phyloP scores from a whole-genome alignment of 805 yeast genomes.

The Cyberlindnera galapagoensis region DNA sequence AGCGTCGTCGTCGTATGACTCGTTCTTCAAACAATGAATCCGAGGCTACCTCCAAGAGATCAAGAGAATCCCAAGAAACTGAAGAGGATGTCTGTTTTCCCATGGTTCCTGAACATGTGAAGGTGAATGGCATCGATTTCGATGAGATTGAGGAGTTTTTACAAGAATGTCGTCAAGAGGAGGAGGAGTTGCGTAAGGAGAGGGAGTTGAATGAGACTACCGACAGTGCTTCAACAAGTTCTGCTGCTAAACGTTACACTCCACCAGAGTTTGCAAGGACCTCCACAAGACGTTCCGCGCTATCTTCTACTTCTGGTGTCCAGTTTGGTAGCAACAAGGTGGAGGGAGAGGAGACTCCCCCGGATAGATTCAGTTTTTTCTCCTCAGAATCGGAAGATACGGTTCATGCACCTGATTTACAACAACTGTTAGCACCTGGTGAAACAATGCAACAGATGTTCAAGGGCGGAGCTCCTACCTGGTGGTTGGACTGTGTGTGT shows the following conservation, averaged over 20 bases:
- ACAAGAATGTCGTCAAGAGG: slow-evolving; percentile 49
- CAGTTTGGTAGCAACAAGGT: slow-evolving; percentile 34
- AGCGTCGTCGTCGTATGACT: slow-evolving; percentile 27
- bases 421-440: slow-evolving; percentile 63
- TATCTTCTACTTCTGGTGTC: slow-evolving; percentile 25
- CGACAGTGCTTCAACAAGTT: slow-evolving; percentile 40
- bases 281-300: slow-evolving; percentile 6
- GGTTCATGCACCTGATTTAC: slow-evolving; percentile 81
- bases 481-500: slow-evolving; percentile 95
- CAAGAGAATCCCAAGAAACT: slow-evolving; percentile 80
- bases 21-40: slow-evolving; percentile 40
- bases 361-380: slow-evolving; percentile 81
- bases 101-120: slow-evolving; percentile 60
- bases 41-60: slow-evolving; percentile 66
- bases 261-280: slow-evolving; percentile 29
- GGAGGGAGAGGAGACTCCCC: slow-evolving; percentile 35
- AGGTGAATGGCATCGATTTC: slow-evolving; percentile 78
- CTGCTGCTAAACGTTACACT: slow-evolving; percentile 52
- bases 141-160: slow-evolving; percentile 84
- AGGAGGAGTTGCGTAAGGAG: slow-evolving; percentile 25
- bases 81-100: slow-evolving; percentile 99
- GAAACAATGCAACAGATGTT: slow-evolving; percentile 65
- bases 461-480: slow-evolving; percentile 64
- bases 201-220: slow-evolving; percentile 8
- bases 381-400: slow-evolving; percentile 81